Conservation (phyloP, 2,329 filamentous ascomycete species). For the Sporothrix phasma region DNA sequence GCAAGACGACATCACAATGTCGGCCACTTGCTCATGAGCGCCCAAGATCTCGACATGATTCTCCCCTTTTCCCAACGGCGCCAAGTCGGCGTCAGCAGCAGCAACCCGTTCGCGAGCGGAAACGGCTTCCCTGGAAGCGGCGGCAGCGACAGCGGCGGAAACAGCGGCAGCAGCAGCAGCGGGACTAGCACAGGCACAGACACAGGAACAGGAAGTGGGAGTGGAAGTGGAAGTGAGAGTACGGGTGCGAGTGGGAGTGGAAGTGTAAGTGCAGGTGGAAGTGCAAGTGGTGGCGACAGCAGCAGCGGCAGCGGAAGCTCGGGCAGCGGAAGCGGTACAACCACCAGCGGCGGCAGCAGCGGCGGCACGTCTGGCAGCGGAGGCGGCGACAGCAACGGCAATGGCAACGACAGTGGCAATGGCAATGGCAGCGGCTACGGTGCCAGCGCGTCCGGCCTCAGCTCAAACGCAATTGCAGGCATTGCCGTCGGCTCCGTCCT, state of each 20-base stretch:
- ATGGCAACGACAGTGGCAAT: background rate
- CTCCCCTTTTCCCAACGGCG: background rate
- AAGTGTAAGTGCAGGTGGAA: background rate
- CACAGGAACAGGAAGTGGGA: background rate
- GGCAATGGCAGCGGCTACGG: background rate
- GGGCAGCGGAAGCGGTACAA: background rate
- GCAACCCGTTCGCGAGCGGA: background rate
- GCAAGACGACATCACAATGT: background rate
- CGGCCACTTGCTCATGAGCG: background rate
- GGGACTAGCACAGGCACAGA: background rate
- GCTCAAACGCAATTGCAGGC: slow-evolving; percentile 5
- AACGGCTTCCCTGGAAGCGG: background rate
- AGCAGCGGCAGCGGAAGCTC: background rate
- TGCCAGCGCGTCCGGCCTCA: background rate
- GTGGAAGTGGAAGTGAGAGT: background rate
- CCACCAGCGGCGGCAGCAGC: background rate
- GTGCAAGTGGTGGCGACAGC: background rate
- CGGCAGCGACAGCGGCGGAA: background rate
- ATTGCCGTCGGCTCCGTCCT: slow-evolving; percentile 7
- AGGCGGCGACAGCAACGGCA: background rate
- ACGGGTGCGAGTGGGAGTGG: background rate
- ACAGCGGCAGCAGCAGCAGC: background rate
- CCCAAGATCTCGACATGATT: background rate
- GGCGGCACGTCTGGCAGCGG: background rate
- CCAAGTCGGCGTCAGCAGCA: background rate